Base-by-base conservation (phyloP, 441 rosid species). In the Bocquillonia castaneifolia region DNA sequence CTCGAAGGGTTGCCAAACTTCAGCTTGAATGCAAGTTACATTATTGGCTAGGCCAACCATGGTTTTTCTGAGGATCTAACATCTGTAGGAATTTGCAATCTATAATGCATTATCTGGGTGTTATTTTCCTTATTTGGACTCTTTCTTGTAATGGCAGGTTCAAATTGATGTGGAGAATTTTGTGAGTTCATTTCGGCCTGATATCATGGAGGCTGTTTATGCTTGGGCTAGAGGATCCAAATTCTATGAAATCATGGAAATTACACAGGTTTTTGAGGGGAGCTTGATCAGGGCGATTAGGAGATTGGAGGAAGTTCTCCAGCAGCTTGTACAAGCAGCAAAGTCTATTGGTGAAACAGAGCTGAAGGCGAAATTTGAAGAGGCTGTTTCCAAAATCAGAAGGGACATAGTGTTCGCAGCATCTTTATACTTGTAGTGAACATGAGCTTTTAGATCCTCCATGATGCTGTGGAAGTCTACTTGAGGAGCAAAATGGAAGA, bases 371-470 rank as follows among this genome's bases (percentile, higher is more conserved):
- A 94, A 94, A 75, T 85, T 92, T 51, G 97, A 94, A 79, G 96
- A 86, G 64, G 97, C 96, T 12, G 97, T 90, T 74, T 84, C 89
- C n/a, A 92, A 85, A 78, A 88, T 92, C 75, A 92, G 92, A 84
- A 86, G 99, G 77, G 99, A 94, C 81, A 92, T 94, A 29, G 99
- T 94, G 8, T 92, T 94, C 73, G 98, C 97, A n/a, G 98, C 98
- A 44, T 94, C 99, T 31, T 84, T 90, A 23, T 94, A 94, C 83
- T 79, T 94, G 77, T 94, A 85, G 78, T 70, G 52, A 34, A 32
- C 47, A 22, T 3, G 26, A 63, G 20, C 8, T 6, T 64, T 3
- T 6, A 22, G 37, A 48, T 52, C 44, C 42, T 40, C 4, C 23
- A 13, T 42, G 58, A 31, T 58, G 20, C 34, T 22, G 29, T 1